These are phyloP conservation scores for Rutidosis leptorrhynchoides DNA, from an alignment of 129 eudicot species.

Conservation along the genomic window DNA sequence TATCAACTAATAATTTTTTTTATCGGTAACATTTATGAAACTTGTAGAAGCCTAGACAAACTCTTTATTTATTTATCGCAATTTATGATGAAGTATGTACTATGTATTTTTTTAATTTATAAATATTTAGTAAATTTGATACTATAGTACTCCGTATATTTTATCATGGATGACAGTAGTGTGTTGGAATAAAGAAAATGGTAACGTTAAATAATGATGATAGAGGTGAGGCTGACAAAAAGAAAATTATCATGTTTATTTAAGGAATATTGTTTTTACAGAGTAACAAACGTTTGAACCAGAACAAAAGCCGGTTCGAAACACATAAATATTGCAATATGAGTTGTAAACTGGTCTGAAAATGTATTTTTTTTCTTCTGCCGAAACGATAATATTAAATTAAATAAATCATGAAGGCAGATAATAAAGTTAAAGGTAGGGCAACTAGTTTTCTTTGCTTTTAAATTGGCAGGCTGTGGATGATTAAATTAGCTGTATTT, in stretches of 20 bases:
- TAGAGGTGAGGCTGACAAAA: constrained; percentile 4
- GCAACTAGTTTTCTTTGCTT: constrained; percentile 14
- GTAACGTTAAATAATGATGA: background rate
- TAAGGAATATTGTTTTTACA: background rate
- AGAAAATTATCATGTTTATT: background rate
- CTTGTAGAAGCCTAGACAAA: no score
- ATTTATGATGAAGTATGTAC: no score
- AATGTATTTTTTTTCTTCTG: background rate
- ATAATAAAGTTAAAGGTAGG: constrained; percentile 17
- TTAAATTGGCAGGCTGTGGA: constrained; percentile 25
- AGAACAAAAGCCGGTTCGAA: background rate
- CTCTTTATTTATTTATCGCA: no score
- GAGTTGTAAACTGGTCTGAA: constrained; percentile 12
- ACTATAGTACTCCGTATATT: no score
- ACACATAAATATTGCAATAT: background rate
- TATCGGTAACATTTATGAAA: no score
- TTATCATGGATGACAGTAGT: background rate
- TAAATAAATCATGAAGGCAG: constrained; percentile 14
- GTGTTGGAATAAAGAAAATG: background rate
- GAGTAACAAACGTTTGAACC: background rate
- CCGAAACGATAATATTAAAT: background rate
- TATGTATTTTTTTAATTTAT: no score
- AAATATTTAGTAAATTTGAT: no score
- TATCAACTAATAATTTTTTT: background rate
- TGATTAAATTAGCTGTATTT: constrained; percentile 21